phyloP scores from a whole-genome alignment of 306 rosid genomes.

The Delonix regia region DNA sequence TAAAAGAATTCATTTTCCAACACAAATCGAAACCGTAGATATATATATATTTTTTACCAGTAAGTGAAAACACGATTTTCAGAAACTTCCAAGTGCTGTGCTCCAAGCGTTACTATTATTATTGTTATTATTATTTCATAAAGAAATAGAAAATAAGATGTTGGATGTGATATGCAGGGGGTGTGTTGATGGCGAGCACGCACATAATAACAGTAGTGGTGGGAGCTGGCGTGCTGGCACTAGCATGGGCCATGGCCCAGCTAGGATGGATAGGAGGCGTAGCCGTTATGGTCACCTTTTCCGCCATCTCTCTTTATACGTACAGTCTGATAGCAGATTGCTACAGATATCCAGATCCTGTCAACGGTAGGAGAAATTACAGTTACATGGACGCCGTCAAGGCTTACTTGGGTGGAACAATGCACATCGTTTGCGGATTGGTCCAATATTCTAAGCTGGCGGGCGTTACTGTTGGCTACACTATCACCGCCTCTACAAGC shows the following conservation, averaged over 20 bases:
- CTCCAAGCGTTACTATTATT: too few species aligned
- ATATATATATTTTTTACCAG: too few species aligned
- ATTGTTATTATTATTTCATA: too few species aligned
- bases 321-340: slow-evolving; percentile 51
- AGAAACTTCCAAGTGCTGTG: too few species aligned
- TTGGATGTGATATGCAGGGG: slow-evolving; percentile 43
- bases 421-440: slow-evolving; percentile 48
- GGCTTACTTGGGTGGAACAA: slow-evolving; percentile 47
- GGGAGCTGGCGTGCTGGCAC: slow-evolving; percentile 57
- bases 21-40: too few species aligned
- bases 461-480: slow-evolving; percentile 51
- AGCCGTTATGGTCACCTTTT: slow-evolving; percentile 28
- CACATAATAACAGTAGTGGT: slow-evolving; percentile 53
- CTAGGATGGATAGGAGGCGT: slow-evolving; percentile 55
- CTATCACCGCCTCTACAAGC: slow-evolving; percentile 57
- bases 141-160: background rate
- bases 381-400: slow-evolving; percentile 58
- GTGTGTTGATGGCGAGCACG: slow-evolving; percentile 41
- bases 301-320: slow-evolving; percentile 46
- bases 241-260: slow-evolving; percentile 52
- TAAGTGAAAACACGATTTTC: background rate
- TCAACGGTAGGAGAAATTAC: slow-evolving; percentile 49
- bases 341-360: slow-evolving; percentile 52
- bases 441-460: slow-evolving; percentile 48
- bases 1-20: background rate